Evolutionary conservation across 192 early-diverging fungal genomes (phyloP), one percentile per base, ranked within the genome.

Genomic region (Haplosporangium gracile): DNA sequence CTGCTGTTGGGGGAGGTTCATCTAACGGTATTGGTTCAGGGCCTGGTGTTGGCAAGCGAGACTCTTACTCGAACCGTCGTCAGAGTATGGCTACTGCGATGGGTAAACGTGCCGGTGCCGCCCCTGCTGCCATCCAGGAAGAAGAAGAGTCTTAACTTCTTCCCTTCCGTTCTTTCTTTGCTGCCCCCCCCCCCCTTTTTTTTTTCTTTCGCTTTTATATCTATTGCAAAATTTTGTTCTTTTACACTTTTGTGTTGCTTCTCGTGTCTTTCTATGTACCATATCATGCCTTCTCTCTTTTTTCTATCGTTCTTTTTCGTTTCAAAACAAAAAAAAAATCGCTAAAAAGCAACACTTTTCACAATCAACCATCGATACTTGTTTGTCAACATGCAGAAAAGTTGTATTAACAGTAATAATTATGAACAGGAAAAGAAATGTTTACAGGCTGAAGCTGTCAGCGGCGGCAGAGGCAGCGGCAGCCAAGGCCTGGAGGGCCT

Each of bases 111-210:
- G 45, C 79, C 22, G 84, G 84, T 22, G 71, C 84, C 5, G 76
- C 79, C 5, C 84, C 84, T 32, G 84, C 84, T 24, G 84, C 79
- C 4, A 86, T 86, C n/a, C 84, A 86, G n/a, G 84, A 86, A 32
- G 84, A 86, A 38, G 84, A 86, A 34, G 84, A 86, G 72, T 86
- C 77, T 63, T 40, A 51, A 71, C 15, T 9, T 10, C 60, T 39
- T 69, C 22, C 24, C 53, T 74, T 40, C 68, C 24, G 47, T 34
- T 53, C 13, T 68, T 16, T 40, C 18, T 15, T 63, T 75, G 38
- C 60, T 45, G 10, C 70, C 13, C 51, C 51, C 2, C 45, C 0
- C 15, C 22, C 45, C 68, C 15, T 10, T 3, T 10, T 47, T 22
- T 75, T 60, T 39, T 83, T 69, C 40, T 68, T 70, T 43, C 45